Conservation (phyloP, 768 basidiomycete species). For the Clitopilus passeckerianus region DNA sequence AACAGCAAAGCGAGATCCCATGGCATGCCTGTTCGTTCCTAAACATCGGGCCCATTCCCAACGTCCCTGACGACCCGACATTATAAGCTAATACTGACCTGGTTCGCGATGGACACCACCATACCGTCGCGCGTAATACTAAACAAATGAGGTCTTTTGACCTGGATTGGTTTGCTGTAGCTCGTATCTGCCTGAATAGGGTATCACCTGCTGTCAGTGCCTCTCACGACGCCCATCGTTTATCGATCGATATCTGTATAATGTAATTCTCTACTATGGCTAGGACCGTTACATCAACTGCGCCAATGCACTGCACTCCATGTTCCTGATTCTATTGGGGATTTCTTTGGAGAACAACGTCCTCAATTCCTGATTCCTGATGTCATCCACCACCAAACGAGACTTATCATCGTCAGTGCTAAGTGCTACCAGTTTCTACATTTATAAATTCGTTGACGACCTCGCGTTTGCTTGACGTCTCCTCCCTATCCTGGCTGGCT, state of each 20-base stretch:
- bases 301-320: not conserved
- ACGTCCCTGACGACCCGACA: slow-evolving; percentile 28
- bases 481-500: too few species aligned
- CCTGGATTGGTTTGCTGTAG: too few species aligned
- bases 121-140: not conserved
- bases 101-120: not conserved
- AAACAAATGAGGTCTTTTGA: not conserved
- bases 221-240: not conserved
- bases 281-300: not conserved
- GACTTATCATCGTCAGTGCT: too few species aligned
- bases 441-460: too few species aligned
- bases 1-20: slow-evolving; percentile 58
- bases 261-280: not conserved
- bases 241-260: not conserved
- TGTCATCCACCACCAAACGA: too few species aligned
- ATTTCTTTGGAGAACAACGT: not conserved
- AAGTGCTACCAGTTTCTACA: too few species aligned
- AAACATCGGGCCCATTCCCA: slow-evolving; percentile 66
- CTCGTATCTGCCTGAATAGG: not conserved
- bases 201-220: not conserved
- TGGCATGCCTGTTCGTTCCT: slow-evolving; percentile 64
- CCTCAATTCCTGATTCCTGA: too few species aligned
- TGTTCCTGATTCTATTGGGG: not conserved
- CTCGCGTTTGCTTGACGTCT: too few species aligned
- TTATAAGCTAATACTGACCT: not conserved